Evolutionary conservation across 108 stramenopile genomes (phyloP).

Genomic region (Seminavis robusta): DNA sequence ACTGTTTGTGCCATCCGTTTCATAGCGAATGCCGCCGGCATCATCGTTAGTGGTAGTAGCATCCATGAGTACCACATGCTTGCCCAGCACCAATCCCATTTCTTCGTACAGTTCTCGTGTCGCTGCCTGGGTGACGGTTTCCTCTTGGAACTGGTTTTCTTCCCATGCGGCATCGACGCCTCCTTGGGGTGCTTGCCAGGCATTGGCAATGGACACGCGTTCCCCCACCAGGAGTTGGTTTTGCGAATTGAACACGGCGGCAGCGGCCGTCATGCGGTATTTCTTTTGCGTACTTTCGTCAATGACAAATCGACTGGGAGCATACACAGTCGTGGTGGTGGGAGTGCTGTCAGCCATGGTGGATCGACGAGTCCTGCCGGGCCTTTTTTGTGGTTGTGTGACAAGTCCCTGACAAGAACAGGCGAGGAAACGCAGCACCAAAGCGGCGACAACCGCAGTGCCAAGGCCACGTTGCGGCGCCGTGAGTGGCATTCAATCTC

Average conservation of each 20-base stretch:
- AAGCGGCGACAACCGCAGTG: no score
- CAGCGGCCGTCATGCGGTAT: conserved; percentile 46
- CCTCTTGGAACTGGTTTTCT: conserved; percentile 4
- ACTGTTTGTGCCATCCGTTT: conserved; percentile 32
- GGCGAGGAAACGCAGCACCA: no score
- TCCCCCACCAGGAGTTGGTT: conserved; percentile 49
- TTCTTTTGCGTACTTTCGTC: conserved; percentile 6
- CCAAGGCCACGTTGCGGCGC: no score
- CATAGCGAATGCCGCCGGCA: conserved; percentile 22
- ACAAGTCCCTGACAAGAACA: no score
- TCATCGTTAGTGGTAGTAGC: conserved; percentile 3
- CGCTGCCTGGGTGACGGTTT: conserved; percentile 42
- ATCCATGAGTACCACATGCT: conserved; percentile 38
- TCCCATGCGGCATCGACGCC: conserved; percentile 32
- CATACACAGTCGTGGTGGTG: background rate
- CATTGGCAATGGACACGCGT: conserved; percentile 21
- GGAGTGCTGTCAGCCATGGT: no score
- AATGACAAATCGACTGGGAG: background rate
- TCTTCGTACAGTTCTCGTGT: conserved; percentile 44
- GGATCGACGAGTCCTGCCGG: no score
- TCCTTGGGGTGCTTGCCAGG: conserved; percentile 52
- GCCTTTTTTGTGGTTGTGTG: no score
- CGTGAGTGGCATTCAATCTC: no score
- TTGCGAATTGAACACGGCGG: conserved; percentile 44
- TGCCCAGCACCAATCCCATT: conserved; percentile 23